A percentile compares a stretch with the other conserved stretches of the same genome.
Conservation (phyloP, 257 asterid genomes). For the Ilex asprella region DNA sequence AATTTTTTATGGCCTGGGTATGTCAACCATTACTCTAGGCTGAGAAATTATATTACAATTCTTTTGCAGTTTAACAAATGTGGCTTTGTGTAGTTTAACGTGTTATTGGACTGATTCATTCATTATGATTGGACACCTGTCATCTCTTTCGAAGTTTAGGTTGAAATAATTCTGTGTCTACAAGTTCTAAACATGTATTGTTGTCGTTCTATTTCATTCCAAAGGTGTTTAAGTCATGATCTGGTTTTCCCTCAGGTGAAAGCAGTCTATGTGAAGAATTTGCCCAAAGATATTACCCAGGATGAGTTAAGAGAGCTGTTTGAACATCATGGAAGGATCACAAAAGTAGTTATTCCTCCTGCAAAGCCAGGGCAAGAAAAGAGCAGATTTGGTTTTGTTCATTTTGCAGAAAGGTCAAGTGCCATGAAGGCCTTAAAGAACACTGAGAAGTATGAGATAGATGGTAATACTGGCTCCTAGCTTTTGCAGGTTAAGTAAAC, state of each 20-base stretch:
- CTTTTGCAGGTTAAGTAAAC: constrained; percentile 6
- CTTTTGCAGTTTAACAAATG: no score
- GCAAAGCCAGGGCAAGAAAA: constrained; percentile 94
- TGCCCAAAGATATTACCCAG: constrained; percentile 76
- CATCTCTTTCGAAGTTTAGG: no score
- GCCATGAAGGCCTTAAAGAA: constrained; percentile 91
- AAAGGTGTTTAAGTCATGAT: not conserved
- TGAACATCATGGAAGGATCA: constrained; percentile 83
- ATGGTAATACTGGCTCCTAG: constrained; percentile 41
- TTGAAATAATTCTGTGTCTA: no score
- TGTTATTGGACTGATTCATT: no score
- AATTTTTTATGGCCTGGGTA: no score
- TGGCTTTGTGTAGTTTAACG: no score
- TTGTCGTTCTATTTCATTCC: no score
- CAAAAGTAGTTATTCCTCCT: constrained; percentile 90
- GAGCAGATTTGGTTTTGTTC: constrained; percentile 94
- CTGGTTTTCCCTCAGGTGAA: constrained; percentile 48
- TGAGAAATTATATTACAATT: no score
- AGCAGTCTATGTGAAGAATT: constrained; percentile 92
- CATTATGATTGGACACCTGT: no score
- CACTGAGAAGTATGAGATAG: constrained; percentile 82
- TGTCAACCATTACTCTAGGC: no score
- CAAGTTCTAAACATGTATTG: no score
- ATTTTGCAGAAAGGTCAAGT: constrained; percentile 79
- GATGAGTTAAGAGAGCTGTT: constrained; percentile 75